Conservation (phyloP, 2,329 filamentous ascomycete genomes). For the Exophiala calicioides region DNA sequence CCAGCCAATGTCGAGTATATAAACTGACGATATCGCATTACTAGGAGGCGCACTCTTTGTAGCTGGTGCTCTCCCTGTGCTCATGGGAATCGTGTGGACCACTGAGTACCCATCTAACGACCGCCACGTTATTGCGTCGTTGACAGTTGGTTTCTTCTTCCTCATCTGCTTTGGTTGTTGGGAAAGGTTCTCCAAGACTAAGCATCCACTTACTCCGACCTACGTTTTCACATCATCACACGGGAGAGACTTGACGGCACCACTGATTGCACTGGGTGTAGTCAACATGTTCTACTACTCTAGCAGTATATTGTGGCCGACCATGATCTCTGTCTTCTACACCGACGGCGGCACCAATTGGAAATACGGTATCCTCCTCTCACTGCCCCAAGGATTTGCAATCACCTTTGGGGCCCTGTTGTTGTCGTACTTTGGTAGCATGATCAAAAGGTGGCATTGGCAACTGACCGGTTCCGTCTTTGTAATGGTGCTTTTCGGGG, state of each 20-base stretch:
- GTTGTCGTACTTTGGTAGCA: conserved; percentile 45
- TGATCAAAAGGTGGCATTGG: conserved; percentile 51
- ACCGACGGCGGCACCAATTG: conserved; percentile 40
- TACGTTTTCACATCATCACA: conserved; percentile 48
- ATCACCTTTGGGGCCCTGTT: conserved; percentile 47
- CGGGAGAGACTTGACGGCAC: conserved; percentile 52
- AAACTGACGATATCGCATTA: no score
- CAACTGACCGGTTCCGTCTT: conserved; percentile 46
- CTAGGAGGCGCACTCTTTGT: conserved; percentile 44
- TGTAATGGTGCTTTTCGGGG: conserved; percentile 53
- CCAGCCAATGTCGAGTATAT: no score
- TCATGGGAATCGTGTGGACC: conserved; percentile 46
- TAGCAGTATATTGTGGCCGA: conserved; percentile 50
- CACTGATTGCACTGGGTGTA: conserved; percentile 48
- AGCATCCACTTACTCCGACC: conserved; percentile 47
- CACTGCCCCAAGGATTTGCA: conserved; percentile 49
- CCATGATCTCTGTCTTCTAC: conserved; percentile 51
- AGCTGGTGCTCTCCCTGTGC: conserved; percentile 39
- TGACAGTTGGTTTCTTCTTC: conserved; percentile 40
- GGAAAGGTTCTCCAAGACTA: conserved; percentile 42
- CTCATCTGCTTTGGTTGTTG: conserved; percentile 43
- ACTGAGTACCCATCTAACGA: conserved; percentile 40
- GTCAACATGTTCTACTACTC: conserved; percentile 57
- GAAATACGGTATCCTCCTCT: conserved; percentile 40
- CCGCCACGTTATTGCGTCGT: conserved; percentile 40